These are phyloP conservation scores for Acanthamoeba healyi DNA, from an alignment of 208 protist species.

Conservation along the genomic window DNA sequence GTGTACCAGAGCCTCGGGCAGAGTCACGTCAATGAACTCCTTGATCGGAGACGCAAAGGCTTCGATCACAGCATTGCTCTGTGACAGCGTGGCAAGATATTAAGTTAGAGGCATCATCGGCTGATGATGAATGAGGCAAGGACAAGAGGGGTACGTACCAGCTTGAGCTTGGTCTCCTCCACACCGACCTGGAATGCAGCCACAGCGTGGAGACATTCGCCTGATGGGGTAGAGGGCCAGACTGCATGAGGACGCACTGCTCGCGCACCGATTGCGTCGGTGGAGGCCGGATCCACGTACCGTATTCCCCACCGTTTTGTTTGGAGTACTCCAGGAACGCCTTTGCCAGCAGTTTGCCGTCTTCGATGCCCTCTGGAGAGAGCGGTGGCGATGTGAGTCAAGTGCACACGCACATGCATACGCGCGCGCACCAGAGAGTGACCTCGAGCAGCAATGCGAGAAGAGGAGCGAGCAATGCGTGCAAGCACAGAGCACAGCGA, in stretches of 20 bases:
- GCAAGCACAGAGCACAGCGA: background rate
- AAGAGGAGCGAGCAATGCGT: background rate
- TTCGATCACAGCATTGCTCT: constrained; percentile 29
- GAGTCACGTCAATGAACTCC: background rate
- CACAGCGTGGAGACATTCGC: background rate
- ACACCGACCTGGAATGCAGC: constrained; percentile 8
- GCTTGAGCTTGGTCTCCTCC: background rate
- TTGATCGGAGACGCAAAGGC: constrained; percentile 19
- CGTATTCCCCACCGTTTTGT: constrained; percentile 2
- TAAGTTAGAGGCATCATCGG: background rate
- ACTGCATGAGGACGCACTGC: no score
- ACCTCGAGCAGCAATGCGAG: background rate
- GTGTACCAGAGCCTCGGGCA: constrained; percentile 11
- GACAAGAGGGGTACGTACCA: background rate
- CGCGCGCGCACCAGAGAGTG: background rate
- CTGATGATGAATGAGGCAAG: background rate
- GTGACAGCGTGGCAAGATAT: background rate
- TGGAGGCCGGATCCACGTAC: background rate
- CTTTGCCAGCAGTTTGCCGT: constrained; percentile 17
- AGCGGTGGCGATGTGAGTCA: no score
- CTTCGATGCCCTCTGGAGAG: background rate
- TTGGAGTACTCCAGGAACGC: constrained; percentile 43
- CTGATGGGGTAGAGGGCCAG: background rate
- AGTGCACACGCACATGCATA: no score
- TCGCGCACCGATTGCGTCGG: no score